Evolutionary conservation across 176 grass and related monocot species (phyloP), one percentile per base, ranked within the genome.

Genomic region (Olyra latifolia): DNA sequence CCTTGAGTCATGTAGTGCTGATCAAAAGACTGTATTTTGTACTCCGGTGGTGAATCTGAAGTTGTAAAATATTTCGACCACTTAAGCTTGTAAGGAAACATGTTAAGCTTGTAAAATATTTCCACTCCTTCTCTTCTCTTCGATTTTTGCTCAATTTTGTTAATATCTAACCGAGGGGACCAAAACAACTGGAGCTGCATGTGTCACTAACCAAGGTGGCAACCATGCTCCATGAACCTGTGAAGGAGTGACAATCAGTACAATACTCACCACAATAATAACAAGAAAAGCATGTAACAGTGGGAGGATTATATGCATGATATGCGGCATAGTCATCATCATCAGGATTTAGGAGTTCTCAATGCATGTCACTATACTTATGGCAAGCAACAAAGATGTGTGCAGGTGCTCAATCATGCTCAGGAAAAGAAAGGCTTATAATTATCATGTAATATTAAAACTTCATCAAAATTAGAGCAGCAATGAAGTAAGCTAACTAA

Each of bases 141-240:
- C n/a, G n/a, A n/a, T n/a, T n/a, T n/a, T n/a, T n/a, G n/a, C n/a
- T n/a, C n/a, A n/a, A n/a, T n/a, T n/a, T n/a, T n/a, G n/a, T n/a
- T n/a, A n/a, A n/a, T n/a, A n/a, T n/a, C n/a, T n/a, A n/a, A n/a
- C n/a, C n/a, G n/a, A n/a, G n/a, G n/a, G n/a, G n/a, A n/a, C n/a
- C n/a, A n/a, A n/a, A n/a, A n/a, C n/a, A n/a, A n/a, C n/a, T n/a
- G n/a, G 77, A 76, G 70, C 13, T 67, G 82, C 64, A 86, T 91
- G 63, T 76, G 82, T 62, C 3, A 56, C 88, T 68, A 99, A 79
- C 97, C 93, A 99, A 76, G 91, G 97, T 79, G 93, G 88, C 66
- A 99, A 88, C 97, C 97, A 99, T 76, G 93, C 84, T 81, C 84
- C 84, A 90, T 96, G 87, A 71, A 86, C 84, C 93, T 99, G 74